Percentiles rank a stretch among this genome's conserved stretches.
phyloP scores from a whole-genome alignment of 768 basidiomycete species.

The Kwoniella heveanensis region DNA sequence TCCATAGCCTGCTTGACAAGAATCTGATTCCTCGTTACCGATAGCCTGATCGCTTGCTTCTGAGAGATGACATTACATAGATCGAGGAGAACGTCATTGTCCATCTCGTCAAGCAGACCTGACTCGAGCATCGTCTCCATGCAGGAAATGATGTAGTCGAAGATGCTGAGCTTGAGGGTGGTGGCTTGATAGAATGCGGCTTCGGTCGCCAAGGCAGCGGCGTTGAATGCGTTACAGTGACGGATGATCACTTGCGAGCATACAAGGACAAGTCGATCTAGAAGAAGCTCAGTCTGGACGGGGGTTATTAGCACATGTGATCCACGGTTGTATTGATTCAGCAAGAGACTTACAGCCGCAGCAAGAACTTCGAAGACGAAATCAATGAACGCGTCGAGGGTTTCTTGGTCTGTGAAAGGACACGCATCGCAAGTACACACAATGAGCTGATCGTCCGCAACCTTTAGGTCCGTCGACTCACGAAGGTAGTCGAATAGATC shows the following conservation, averaged over 20 bases:
- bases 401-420: conserved; percentile 62
- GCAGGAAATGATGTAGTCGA: conserved; percentile 74
- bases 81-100: conserved; percentile 66
- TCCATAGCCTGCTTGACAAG: conserved; percentile 64
- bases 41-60: conserved; percentile 69
- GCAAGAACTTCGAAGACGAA: conserved; percentile 85
- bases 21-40: conserved; percentile 65
- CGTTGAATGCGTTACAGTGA: conserved; percentile 72
- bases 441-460: too few species aligned
- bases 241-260: conserved; percentile 76
- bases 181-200: conserved; percentile 75
- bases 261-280: conserved; percentile 79
- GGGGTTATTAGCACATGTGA: neutral
- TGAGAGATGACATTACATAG: conserved; percentile 65
- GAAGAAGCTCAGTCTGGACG: conserved; percentile 76
- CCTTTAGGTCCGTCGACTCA: too few species aligned
- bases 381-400: conserved; percentile 75
- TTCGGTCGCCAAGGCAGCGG: conserved; percentile 75
- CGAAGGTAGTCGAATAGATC: conserved; percentile 74
- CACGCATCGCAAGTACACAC: too few species aligned
- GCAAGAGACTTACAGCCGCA: conserved; percentile 67
- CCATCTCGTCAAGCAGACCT: conserved; percentile 75
- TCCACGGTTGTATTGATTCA: neutral
- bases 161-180: conserved; percentile 72
- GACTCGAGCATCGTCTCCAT: conserved; percentile 84